A percentile compares a stretch with the other conserved stretches of the same genome.
phyloP scores from a whole-genome alignment of 331 rosid species.

The Saraca asoca region DNA sequence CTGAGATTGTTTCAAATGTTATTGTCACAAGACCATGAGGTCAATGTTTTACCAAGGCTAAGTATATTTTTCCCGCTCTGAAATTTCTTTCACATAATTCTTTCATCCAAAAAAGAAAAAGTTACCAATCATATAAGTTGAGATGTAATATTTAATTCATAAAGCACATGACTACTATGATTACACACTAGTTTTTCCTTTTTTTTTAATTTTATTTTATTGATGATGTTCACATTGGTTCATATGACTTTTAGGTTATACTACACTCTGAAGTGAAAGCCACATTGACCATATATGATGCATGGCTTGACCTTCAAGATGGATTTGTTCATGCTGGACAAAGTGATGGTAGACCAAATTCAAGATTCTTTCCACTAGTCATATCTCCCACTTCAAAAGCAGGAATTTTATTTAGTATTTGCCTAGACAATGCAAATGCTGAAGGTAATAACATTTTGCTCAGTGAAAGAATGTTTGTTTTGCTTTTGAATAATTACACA shows the following conservation, averaged over 20 bases:
- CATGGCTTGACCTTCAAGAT: constrained; percentile 98
- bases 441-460: constrained; percentile 59
- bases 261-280: constrained; percentile 96
- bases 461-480: constrained; percentile 8
- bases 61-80: constrained; percentile 4
- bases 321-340: constrained; percentile 77
- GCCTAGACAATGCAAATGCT: constrained; percentile 59
- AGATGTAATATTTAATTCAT: constrained; percentile 16
- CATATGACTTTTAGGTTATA: constrained; percentile 66
- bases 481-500: constrained; percentile 2
- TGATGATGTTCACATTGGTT: constrained; percentile 25
- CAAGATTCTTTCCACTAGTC: constrained; percentile 78
- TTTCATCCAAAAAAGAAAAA: constrained; percentile 14
- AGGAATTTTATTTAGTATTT: constrained; percentile 80
- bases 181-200: background rate
- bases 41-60: constrained; percentile 13
- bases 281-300: constrained; percentile 72
- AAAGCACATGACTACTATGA: background rate
- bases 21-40: background rate
- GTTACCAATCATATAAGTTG: constrained; percentile 17
- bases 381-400: constrained; percentile 85
- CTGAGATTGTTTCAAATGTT: constrained; percentile 3
- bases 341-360: constrained; percentile 71
- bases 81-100: background rate
- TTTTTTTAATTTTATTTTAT: background rate